Evolutionary conservation across 371 early-diverging fungal species (phyloP), one percentile per base, ranked within the genome.

Genomic region (Mucor piriformis): DNA sequence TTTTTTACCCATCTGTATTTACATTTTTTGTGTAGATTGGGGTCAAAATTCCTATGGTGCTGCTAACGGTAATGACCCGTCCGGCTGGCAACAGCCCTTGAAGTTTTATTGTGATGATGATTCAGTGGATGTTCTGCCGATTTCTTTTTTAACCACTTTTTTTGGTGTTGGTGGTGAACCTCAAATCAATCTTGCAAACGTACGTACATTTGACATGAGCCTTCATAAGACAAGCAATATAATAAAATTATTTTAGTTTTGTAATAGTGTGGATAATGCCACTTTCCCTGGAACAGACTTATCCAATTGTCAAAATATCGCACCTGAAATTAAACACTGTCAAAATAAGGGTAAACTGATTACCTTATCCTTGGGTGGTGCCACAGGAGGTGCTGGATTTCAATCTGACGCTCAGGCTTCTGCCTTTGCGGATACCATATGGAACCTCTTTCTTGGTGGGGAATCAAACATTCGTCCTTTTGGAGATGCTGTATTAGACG

Each of bases 71-170:
- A 52, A 48, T 13, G 68, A 73, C 29, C 42, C 49, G 3, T 46
- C 63, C 0, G 61, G 66, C 8, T 77, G 77, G 77, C 81, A 80
- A 59, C 67, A 82, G 52, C 72, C 85, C 3, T 67, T 91, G 0
- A 69, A 67, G 3, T 70, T 74, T 2, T 91, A 90, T 61, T 91
- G 92, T 61, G 64, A 86, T 35, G 84, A 81, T 37, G 76, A 74
- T 18, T 65, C 76, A 1, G 76, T 83, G 51, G 85, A 88, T 62
- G 72, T 86, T 5, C 76, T 90, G 23, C 84, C 86, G 2, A 62
- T 91, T 42, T 74, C 90, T 5, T 91, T 91, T 53, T 61, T 91
- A 72, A 81, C 89, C 34, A 79, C 73, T 3, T 88, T 90, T 63
- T 80, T 81, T 33, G 71, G 69, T n/a, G 58, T 73, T 46, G 66